Base-by-base conservation (phyloP, 2,329 filamentous ascomycete genomes). In the Fusarium miscanthi region DNA sequence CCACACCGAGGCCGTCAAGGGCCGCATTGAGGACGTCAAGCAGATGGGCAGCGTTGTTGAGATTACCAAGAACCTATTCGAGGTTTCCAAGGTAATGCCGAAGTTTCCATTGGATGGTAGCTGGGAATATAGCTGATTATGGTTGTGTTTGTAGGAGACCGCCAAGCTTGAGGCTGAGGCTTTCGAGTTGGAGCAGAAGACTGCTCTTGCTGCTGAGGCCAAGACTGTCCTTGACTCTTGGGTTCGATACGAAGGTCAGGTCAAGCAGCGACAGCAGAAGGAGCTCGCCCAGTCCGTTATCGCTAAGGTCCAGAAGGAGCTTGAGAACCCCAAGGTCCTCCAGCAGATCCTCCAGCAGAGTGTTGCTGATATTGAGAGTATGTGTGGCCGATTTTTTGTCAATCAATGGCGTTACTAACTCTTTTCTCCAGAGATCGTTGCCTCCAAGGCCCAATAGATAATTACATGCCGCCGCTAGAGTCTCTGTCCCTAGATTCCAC, bases 261-360 rank as follows among this genome's bases (percentile, higher is more conserved):
- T 99, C 82, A 99, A 98, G 93, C 93, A 95, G 88, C 93, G 96
- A 84, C 94, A 99, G 89, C 96, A 99, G 90, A 92, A 89, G 85
- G 96, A 99, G 89, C 91, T 99, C 76, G 94, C 96, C 74, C 91
- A 97, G 82, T 90, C 87, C 84, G 88, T 99, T 85, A 98, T 99
- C 81, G 91, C 93, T 88, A 99, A 98, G 91, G 96, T 98, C 82
- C 92, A 93, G 85, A 98, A 98, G 91, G 95, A 98, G 89, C 91
- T 99, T 66, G 94, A 98, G 90, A 98, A 93, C 90, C 96, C 97
- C 84, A 98, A 95, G 91, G 89, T 92, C 76, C 91, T 99, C 79
- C 94, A 98, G 89, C 94, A 98, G 88, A 98, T 99, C 81, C 91
- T 99, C 78, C 93, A 96, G 87, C 96, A 99, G 90, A 97, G 94